Evolutionary conservation across 2,329 filamentous ascomycete genomes (phyloP).

Genomic region (Colletotrichum magnum): DNA sequence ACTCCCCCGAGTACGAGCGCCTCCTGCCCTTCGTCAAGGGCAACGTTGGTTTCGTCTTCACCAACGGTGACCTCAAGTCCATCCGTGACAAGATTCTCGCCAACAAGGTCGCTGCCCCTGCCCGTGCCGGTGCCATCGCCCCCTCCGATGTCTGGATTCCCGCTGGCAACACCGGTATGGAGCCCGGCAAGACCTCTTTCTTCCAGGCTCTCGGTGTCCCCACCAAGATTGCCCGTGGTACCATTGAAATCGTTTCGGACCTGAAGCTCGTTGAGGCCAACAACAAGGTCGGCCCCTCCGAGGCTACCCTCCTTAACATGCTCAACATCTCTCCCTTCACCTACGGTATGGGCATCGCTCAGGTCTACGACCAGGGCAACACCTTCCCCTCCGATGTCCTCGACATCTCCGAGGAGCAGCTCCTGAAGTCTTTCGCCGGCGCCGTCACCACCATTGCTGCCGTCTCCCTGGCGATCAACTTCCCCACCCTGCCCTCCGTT

Average conservation of each 20-base stretch:
- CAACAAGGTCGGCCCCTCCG: constrained; percentile 96
- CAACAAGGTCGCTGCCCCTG: constrained; percentile 98
- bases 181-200: constrained; percentile 99
- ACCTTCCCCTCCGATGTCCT: constrained; percentile 88
- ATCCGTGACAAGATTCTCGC: constrained; percentile 93
- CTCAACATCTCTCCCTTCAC: constrained; percentile 99
- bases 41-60: constrained; percentile 99
- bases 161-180: constrained; percentile 99
- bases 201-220: constrained; percentile 99
- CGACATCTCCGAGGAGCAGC: constrained; percentile 95
- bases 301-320: constrained; percentile 99
- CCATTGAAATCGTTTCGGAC: constrained; percentile 99
- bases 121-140: constrained; percentile 96
- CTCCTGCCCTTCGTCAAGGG: constrained; percentile 96
- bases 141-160: constrained; percentile 94
- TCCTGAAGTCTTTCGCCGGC: constrained; percentile 84
- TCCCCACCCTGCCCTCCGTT: constrained; percentile 95
- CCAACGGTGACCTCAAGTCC: constrained; percentile 93
- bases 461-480: constrained; percentile 93
- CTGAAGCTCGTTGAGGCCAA: constrained; percentile 97
- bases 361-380: constrained; percentile 99
- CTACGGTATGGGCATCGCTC: constrained; percentile 95
- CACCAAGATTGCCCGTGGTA: constrained; percentile 99
- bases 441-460: constrained; percentile 90
- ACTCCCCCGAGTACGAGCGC: constrained; percentile 97